Conservation (phyloP, 2,329 filamentous ascomycete genomes). For the Zopfia rhizophila region DNA sequence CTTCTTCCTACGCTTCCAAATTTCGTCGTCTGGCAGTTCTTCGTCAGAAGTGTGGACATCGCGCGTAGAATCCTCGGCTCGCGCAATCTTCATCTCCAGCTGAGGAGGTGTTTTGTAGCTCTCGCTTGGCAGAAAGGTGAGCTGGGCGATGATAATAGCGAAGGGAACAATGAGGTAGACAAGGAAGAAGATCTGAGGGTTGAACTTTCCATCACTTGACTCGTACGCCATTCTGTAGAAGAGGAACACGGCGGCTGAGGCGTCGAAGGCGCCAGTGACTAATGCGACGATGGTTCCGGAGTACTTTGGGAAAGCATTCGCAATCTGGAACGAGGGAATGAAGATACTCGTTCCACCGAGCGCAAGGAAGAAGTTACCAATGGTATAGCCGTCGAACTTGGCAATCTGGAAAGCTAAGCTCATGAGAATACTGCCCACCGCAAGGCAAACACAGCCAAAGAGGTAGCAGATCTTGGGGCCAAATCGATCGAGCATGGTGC, state of each 20-base stretch:
- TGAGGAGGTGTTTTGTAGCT: slow-evolving; percentile 76
- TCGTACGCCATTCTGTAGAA: slow-evolving; percentile 78
- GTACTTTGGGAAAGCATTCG: slow-evolving; percentile 81
- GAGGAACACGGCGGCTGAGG: slow-evolving; percentile 81
- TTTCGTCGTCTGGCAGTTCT: slow-evolving; percentile 60
- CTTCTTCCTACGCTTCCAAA: slow-evolving; percentile 55
- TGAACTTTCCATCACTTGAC: slow-evolving; percentile 66
- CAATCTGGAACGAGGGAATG: slow-evolving; percentile 84
- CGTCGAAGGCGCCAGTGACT: slow-evolving; percentile 84
- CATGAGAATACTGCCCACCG: slow-evolving; percentile 48
- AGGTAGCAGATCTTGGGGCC: slow-evolving; percentile 47
- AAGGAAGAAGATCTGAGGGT: slow-evolving; percentile 75
- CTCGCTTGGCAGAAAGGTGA: slow-evolving; percentile 76
- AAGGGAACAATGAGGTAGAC: slow-evolving; percentile 76
- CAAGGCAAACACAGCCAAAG: slow-evolving; percentile 43
- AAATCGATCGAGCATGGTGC: slow-evolving; percentile 50
- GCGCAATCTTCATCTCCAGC: slow-evolving; percentile 48
- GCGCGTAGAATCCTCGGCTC: slow-evolving; percentile 40
- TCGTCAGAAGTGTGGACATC: slow-evolving; percentile 66
- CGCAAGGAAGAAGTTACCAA: slow-evolving; percentile 79
- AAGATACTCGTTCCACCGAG: slow-evolving; percentile 84
- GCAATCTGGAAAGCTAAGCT: slow-evolving; percentile 49
- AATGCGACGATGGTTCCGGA: slow-evolving; percentile 83
- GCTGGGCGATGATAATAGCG: slow-evolving; percentile 72
- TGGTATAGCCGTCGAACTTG: slow-evolving; percentile 63